Percentiles rank a stretch among this genome's conserved stretches.
These are phyloP conservation scores for Austroboletus niveus DNA, from an alignment of 1,284 basidiomycete genomes.

Conservation along the genomic window DNA sequence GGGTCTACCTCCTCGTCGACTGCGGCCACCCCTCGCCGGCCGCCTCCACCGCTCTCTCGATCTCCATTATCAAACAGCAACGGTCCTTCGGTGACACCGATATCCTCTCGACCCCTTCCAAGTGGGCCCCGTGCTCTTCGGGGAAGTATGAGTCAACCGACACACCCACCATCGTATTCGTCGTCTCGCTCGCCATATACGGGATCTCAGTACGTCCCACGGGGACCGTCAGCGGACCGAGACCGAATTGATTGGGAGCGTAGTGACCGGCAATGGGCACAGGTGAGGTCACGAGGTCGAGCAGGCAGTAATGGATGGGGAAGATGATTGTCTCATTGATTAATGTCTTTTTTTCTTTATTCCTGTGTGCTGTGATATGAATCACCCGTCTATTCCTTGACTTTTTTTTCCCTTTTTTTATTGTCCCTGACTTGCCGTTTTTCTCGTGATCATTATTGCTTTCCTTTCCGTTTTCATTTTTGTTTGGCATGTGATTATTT, in stretches of 20 bases:
- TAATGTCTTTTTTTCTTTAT: slow-evolving; percentile 2
- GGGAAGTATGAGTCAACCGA: slow-evolving; percentile 26
- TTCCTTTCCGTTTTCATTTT: slow-evolving; percentile 7
- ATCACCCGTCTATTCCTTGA: slow-evolving; percentile 3
- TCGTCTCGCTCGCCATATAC: slow-evolving; percentile 25
- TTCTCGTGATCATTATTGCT: slow-evolving; percentile 35
- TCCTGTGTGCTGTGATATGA: slow-evolving; percentile 11
- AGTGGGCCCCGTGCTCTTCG: slow-evolving; percentile 55
- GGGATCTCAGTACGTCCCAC: slow-evolving; percentile 29
- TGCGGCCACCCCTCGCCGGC: slow-evolving; percentile 25
- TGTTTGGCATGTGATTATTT: slow-evolving; percentile 10
- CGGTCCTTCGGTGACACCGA: slow-evolving; percentile 22
- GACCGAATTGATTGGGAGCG: slow-evolving; percentile 42
- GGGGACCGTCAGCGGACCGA: slow-evolving; percentile 47
- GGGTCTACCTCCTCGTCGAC: slow-evolving; percentile 23
- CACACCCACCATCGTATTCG: slow-evolving; percentile 22
- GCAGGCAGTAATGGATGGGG: slow-evolving; percentile 35
- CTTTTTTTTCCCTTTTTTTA: slow-evolving; percentile 1
- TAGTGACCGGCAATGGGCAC: slow-evolving; percentile 29
- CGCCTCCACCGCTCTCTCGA: slow-evolving; percentile 27
- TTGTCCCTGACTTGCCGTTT: not conserved
- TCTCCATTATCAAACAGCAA: slow-evolving; percentile 26
- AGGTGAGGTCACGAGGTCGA: slow-evolving; percentile 28
- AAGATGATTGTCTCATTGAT: slow-evolving; percentile 14
- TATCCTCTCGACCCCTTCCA: slow-evolving; percentile 41